Base-by-base conservation (phyloP, 192 early-diverging fungal species). In the Phycomyces nitens region DNA sequence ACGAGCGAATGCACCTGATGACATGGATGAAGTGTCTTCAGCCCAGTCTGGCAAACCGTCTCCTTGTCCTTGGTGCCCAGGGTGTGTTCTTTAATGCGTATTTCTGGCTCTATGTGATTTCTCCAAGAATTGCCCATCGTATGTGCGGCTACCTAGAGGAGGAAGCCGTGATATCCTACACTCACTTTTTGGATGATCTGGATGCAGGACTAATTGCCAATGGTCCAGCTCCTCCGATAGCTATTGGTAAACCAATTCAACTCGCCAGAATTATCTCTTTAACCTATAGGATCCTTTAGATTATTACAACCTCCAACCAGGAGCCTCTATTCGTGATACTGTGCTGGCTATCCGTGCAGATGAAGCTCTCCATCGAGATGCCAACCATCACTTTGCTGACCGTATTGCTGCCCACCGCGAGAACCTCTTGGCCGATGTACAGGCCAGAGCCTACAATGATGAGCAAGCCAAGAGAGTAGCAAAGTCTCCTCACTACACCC, bases 71-170 rank as follows among this genome's bases (percentile, higher is more conserved):
- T 10, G 72, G 83, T 5, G 89, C 82, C 26, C 95, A 98, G 73
- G 93, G 92, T 42, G 82, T 89, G 9, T 98, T 96, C 73, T 95
- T 92, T 76, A 95, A 95, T 63, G 77, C 84, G 26, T 98, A 91
- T 71, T 96, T 94, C 69, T 49, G 79, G n/a, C 77, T 89, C n/a
- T 97, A 98, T 72, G 68, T 95, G 64, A 18, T 90, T 44, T 88
- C 83, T 11, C 93, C 93, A 18, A 79, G 77, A 24, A 89, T 85
- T 3, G 90, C 89, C 15, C 95, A 98, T 77, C 85, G 93, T 49
- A 87, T 97, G 22, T 68, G 69, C 12, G 95, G 95, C 0, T 98
- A 97, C 60, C 80, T 98, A 27, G 95, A 98, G 75, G 96, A 98
- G 78, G 87, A 90, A 66, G 96, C 96, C 0, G 89, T 95, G 11